phyloP scores from a whole-genome alignment of 2,329 filamentous ascomycete species.

The Xylariales sp. region DNA sequence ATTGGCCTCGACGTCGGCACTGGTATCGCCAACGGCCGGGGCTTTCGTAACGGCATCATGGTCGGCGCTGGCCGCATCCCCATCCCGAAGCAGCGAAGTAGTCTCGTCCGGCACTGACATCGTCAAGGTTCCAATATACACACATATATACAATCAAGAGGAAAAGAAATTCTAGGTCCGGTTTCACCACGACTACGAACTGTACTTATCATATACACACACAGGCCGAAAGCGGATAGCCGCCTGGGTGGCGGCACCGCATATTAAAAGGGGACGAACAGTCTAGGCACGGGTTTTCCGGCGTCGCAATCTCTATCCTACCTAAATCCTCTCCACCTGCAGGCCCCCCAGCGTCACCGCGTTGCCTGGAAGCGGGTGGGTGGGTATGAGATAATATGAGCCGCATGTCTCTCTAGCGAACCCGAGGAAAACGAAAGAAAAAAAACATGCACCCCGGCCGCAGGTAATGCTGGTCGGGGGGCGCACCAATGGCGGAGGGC shows the following conservation, averaged over 20 bases:
- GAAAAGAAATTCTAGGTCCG: too few species aligned
- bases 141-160: too few species aligned
- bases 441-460: neutral
- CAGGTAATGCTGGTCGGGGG: neutral
- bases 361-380: too few species aligned
- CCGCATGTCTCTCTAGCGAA: neutral
- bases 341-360: neutral
- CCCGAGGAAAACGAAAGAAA: too few species aligned
- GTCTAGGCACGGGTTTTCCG: neutral
- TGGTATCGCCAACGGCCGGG: neutral
- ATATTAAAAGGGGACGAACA: neutral
- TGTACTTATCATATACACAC: neutral
- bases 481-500: slow-evolving; percentile 15
- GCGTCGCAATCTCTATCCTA: slow-evolving; percentile 12
- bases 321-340: neutral
- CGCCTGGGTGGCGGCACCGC: neutral
- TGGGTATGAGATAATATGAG: neutral
- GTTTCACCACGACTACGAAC: neutral
- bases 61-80: neutral
- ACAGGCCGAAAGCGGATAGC: neutral
- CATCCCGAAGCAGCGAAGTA: slow-evolving; percentile 27
- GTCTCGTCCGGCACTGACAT: slow-evolving; percentile 28
- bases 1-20: slow-evolving; percentile 30
- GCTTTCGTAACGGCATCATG: neutral
- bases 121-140: neutral